Conservation (phyloP, 306 rosid species). For the Hippophae gyantsensis region DNA sequence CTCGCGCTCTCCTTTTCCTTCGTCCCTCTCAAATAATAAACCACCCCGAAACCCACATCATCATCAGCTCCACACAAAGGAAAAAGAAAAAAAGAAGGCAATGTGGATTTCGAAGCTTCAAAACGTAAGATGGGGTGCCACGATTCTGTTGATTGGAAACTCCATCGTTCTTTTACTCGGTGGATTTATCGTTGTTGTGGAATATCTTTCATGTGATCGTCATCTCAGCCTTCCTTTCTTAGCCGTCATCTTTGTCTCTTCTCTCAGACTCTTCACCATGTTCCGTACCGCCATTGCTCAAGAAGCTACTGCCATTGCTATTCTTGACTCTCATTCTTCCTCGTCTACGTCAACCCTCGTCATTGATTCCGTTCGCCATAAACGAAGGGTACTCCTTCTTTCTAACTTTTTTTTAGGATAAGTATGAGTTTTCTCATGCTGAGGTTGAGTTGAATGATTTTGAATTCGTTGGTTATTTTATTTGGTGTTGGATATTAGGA, state of each 20-base stretch:
- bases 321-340: slow-evolving; percentile 32
- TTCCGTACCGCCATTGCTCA: slow-evolving; percentile 53
- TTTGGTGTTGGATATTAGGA: background rate
- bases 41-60: background rate
- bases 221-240: slow-evolving; percentile 24
- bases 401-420: background rate
- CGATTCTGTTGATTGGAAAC: slow-evolving; percentile 31
- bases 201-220: slow-evolving; percentile 24
- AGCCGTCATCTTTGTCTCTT: slow-evolving; percentile 26
- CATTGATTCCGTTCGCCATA: slow-evolving; percentile 35
- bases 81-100: background rate
- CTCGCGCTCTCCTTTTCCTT: too few relatives aligned
- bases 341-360: background rate
- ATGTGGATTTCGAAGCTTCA: slow-evolving; percentile 26
- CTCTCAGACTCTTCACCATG: slow-evolving; percentile 37
- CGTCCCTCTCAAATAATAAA: too few relatives aligned
- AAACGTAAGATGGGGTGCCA: slow-evolving; percentile 25
- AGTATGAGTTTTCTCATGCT: background rate
- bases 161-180: slow-evolving; percentile 22
- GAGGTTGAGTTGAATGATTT: background rate
- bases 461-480: background rate
- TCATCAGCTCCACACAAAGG: background rate
- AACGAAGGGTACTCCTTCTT: slow-evolving; percentile 36
- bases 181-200: slow-evolving; percentile 19
- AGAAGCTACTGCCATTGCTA: slow-evolving; percentile 43